Conservation (phyloP, 2,329 filamentous ascomycete genomes). For the Aspergillus oerlinghausenensis region DNA sequence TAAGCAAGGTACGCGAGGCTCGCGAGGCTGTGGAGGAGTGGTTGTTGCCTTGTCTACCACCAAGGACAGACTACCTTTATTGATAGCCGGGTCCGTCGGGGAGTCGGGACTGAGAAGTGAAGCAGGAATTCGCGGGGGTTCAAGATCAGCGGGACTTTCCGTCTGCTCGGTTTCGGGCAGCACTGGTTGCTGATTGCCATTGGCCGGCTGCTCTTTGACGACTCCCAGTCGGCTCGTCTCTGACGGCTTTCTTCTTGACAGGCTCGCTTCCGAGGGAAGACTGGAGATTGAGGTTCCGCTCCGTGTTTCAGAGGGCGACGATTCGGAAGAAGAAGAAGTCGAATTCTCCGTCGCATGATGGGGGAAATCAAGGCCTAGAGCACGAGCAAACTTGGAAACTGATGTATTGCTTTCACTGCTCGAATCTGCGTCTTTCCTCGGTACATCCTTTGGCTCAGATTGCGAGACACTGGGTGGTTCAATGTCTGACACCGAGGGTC, state of each 20-base stretch:
- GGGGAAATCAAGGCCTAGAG: constrained; percentile 50
- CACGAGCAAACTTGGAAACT: constrained; percentile 37
- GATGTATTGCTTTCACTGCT: constrained; percentile 30
- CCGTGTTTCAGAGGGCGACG: constrained; percentile 56
- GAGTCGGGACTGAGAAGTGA: constrained; percentile 40
- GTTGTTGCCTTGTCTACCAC: constrained; percentile 18
- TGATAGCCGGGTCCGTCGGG: constrained; percentile 45
- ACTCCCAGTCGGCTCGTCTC: constrained; percentile 46
- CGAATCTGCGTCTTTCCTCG: constrained; percentile 21
- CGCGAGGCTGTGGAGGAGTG: constrained; percentile 1
- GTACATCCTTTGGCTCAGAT: constrained; percentile 1
- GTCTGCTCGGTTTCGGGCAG: constrained; percentile 34
- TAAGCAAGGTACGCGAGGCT: no score
- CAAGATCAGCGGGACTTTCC: constrained; percentile 20
- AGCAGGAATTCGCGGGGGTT: constrained; percentile 28
- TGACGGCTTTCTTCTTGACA: constrained; percentile 26
- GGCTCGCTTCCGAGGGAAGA: constrained; percentile 43
- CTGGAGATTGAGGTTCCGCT: constrained; percentile 61
- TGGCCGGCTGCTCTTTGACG: constrained; percentile 51
- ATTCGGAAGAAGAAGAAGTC: constrained; percentile 61
- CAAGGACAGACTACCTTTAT: constrained; percentile 37
- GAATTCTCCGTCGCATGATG: constrained; percentile 63
- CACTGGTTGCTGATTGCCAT: constrained; percentile 13
- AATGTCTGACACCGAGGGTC: constrained; percentile 11
- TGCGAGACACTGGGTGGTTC: constrained; percentile 20